Percentiles rank a stretch among this genome's conserved stretches.
phyloP scores from a whole-genome alignment of 1,139 yeast species.

The Suhomyces chickasaworum region DNA sequence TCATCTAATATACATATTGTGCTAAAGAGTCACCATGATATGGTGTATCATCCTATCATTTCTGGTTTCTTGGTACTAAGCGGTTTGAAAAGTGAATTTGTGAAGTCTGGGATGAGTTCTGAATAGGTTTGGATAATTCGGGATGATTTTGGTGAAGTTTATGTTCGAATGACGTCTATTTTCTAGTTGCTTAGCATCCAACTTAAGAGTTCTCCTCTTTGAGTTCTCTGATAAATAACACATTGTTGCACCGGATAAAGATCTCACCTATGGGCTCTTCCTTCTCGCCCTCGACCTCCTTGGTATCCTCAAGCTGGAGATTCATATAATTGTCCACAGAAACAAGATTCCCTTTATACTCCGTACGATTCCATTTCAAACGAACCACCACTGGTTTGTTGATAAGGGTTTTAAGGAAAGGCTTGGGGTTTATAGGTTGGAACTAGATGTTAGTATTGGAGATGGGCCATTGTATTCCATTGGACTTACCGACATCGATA shows the following conservation, averaged over 20 bases:
- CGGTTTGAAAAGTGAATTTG: too few species aligned
- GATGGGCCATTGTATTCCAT: neutral
- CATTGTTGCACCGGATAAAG: constrained; percentile 83
- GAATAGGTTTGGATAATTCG: too few species aligned
- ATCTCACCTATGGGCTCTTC: constrained; percentile 77
- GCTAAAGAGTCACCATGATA: neutral
- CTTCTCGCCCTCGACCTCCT: constrained; percentile 48
- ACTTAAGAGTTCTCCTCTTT: constrained; percentile 2
- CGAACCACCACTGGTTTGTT: constrained; percentile 78
- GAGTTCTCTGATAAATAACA: constrained; percentile 59
- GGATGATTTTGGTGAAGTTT: too few species aligned
- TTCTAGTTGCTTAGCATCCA: too few species aligned
- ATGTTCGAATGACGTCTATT: too few species aligned
- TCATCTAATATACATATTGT: neutral
- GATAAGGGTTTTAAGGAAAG: constrained; percentile 75
- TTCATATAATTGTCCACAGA: constrained; percentile 95
- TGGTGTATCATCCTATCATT: too few species aligned
- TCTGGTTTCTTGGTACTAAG: too few species aligned
- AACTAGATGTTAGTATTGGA: constrained; percentile 40
- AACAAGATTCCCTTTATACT: constrained; percentile 76
- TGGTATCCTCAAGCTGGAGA: constrained; percentile 70
- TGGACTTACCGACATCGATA: constrained; percentile 11
- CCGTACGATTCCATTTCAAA: constrained; percentile 91
- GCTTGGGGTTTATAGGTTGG: constrained; percentile 87
- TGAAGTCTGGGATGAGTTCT: too few species aligned